These are phyloP conservation scores for Hamamelis virginiana DNA, from an alignment of 164 flowering plant species.

Conservation along the genomic window DNA sequence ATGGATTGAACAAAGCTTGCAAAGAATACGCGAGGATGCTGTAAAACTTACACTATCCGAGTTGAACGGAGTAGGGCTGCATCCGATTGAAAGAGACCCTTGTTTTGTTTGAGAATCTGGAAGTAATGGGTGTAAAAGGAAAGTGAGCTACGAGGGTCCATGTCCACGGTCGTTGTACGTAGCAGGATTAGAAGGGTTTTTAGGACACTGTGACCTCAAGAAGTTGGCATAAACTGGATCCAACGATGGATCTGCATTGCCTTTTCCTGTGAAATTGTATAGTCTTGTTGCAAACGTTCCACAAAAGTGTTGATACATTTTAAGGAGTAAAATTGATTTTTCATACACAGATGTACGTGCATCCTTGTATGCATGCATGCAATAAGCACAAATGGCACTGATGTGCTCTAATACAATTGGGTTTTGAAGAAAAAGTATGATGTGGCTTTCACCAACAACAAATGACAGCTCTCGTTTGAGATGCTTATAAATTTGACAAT, in stretches of 20 bases:
- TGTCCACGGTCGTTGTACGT: background rate
- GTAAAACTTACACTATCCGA: background rate
- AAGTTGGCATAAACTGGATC: background rate
- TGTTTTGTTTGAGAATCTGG: background rate
- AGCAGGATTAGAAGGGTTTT: background rate
- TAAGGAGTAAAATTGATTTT: too few relatives aligned
- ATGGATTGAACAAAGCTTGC: conserved; percentile 12
- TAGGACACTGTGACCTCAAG: conserved; percentile 1
- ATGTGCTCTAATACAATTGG: too few relatives aligned
- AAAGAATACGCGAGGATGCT: background rate
- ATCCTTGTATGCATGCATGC: too few relatives aligned
- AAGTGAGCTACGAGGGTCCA: background rate
- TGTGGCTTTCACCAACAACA: too few relatives aligned
- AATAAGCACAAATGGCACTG: too few relatives aligned
- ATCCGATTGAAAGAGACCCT: background rate
- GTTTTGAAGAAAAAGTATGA: too few relatives aligned
- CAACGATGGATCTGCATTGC: background rate
- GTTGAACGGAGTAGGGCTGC: background rate
- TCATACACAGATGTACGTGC: too few relatives aligned
- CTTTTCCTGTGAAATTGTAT: background rate
- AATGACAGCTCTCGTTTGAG: too few relatives aligned
- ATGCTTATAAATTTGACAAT: too few relatives aligned
- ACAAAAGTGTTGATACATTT: too few relatives aligned
- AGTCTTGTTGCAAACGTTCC: background rate
- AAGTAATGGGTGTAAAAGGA: background rate